Evolutionary conservation across 257 asterid genomes (phyloP), one percentile per base, ranked within the genome.

Genomic region (Echium plantagineum): DNA sequence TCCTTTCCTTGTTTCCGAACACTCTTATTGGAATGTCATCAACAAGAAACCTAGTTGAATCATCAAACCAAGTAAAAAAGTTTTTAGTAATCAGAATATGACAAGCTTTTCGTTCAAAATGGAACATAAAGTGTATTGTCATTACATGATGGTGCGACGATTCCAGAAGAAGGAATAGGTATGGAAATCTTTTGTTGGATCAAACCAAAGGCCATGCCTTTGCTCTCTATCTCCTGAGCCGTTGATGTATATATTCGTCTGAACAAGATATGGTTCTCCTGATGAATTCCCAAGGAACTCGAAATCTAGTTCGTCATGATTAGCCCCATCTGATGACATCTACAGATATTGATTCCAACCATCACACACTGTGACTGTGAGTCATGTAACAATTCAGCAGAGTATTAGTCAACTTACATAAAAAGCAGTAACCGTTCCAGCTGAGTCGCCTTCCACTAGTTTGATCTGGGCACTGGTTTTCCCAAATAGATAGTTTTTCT

Each of bases 261-360:
- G 90, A 66, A 80, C 75, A 18, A 75, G 59, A 74, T 83, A 83
- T 52, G 84, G 84, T 72, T 75, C 78, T 8, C 86, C 90, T 5
- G 90, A 64, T 28, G 65, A 76, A 60, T 83, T 83, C 13, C 90
- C 90, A 2, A 83, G 81, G 70, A 83, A 83, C 59, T 83, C 90
- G 9, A 83, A 83, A 66, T 80, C 90, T 31, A 83, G 74, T 69
- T 83, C 90, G n/a, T 83, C 90, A 17, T 78, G 86, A 58, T 74
- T 67, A 13, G 69, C 67, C 62, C 82, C 82, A 19, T 80, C 78
- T 2, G 84, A 78, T 20, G 86, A 32, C 79, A 75, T 69, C 90
- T 83, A 71, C 84, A 77, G 35, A 24, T 56, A 38, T 46, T 55
- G 15, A 60, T 15, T 47, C 35, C 57, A n/a, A 56, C 18, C 5